These are phyloP conservation scores for Xylaria polymorpha DNA, from an alignment of 2,329 filamentous ascomycete genomes.

Conservation along the genomic window DNA sequence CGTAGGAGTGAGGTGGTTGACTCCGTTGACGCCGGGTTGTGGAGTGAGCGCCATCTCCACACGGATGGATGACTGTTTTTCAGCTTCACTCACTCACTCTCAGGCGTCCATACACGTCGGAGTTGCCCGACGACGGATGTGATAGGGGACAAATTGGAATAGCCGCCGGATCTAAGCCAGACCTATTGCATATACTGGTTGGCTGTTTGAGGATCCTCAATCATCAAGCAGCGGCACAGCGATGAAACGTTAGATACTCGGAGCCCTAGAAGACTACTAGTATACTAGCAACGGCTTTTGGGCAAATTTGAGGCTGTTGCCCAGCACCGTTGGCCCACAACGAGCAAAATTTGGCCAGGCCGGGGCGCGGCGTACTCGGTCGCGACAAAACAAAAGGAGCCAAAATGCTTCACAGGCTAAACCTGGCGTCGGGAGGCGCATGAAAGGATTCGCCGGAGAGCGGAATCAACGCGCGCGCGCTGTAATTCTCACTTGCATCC, in stretches of 20 bases:
- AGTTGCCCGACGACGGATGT: constrained; percentile 4
- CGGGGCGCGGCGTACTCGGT: constrained; percentile 23
- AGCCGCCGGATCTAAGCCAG: constrained; percentile 15
- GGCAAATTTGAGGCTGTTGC: constrained; percentile 33
- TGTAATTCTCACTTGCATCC: constrained; percentile 28
- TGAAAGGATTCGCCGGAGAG: constrained; percentile 19
- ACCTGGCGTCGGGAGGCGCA: constrained; percentile 23
- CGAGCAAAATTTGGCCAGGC: constrained; percentile 34
- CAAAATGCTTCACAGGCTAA: constrained; percentile 29
- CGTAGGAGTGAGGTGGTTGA: constrained; percentile 46
- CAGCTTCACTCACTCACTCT: constrained; percentile 27
- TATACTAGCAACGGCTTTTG: constrained; percentile 15
- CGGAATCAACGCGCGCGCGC: constrained; percentile 23
- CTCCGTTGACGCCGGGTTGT: constrained; percentile 45
- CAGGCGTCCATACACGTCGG: constrained; percentile 36
- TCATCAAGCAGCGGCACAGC: constrained; percentile 12
- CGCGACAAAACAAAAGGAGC: constrained; percentile 31
- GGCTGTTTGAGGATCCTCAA: constrained; percentile 6
- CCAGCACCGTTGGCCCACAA: constrained; percentile 33
- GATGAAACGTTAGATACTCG: constrained; percentile 14
- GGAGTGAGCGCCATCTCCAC: constrained; percentile 48
- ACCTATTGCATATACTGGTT: constrained; percentile 13
- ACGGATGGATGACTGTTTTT: constrained; percentile 26
- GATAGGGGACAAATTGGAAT: constrained; percentile 16
- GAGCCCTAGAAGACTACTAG: constrained; percentile 14